Percentiles rank a stretch among this genome's conserved stretches.
Conservation (phyloP, 139 green algal species). For the Chlorella sp. region DNA sequence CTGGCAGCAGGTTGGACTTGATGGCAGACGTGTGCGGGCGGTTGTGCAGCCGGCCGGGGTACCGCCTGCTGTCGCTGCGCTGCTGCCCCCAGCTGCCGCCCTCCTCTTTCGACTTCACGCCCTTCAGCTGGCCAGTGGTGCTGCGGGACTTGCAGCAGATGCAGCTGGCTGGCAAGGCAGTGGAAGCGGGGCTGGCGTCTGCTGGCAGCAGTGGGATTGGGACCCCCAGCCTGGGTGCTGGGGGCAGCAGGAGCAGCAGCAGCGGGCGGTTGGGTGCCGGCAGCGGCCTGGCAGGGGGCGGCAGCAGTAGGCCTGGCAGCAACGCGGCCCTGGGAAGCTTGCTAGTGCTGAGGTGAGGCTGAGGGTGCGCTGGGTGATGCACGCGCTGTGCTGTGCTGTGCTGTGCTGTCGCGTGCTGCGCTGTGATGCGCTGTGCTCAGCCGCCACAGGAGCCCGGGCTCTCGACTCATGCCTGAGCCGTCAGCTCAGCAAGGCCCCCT, state of each 20-base stretch:
- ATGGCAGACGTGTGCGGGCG: conserved; percentile 67
- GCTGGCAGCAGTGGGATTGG: background rate
- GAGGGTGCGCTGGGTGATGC: background rate
- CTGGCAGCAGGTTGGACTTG: conserved; percentile 30
- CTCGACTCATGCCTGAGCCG: no score
- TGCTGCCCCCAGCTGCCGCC: conserved; percentile 61
- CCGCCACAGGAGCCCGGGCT: no score
- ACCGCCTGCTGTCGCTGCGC: conserved; percentile 62
- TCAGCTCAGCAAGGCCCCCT: no score
- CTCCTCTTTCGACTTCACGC: conserved; percentile 71
- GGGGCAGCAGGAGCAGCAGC: background rate
- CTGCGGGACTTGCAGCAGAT: conserved; percentile 74
- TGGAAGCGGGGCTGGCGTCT: conserved; percentile 70
- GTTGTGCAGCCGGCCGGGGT: conserved; percentile 68
- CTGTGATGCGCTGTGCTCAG: no score
- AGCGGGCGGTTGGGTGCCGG: background rate
- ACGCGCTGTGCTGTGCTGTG: background rate
- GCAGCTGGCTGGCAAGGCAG: conserved; percentile 53
- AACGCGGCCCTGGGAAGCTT: conserved; percentile 61
- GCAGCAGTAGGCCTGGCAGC: background rate
- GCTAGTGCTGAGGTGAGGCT: conserved; percentile 58
- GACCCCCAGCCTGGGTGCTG: no score
- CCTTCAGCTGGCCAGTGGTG: conserved; percentile 74
- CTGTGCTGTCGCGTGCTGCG: background rate
- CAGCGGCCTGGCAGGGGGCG: background rate